These are phyloP conservation scores for Hanseniaspora gamundiae DNA, from an alignment of 1,139 yeast species.

Conservation along the genomic window DNA sequence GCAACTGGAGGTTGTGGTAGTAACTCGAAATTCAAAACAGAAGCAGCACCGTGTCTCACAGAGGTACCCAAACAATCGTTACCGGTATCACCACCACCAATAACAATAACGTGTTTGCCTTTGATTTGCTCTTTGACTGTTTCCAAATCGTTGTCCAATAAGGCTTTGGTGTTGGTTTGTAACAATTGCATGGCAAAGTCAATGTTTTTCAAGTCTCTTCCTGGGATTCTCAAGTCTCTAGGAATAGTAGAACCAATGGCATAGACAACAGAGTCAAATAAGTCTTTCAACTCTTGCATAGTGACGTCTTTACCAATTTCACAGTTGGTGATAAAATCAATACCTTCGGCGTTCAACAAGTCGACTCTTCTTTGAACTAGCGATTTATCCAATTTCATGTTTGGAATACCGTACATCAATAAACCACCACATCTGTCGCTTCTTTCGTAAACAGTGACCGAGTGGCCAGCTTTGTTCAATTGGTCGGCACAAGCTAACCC, in stretches of 20 bases:
- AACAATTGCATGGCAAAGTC: slow-evolving; percentile 91
- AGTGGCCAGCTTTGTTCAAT: slow-evolving; percentile 90
- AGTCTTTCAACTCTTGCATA: slow-evolving; percentile 50
- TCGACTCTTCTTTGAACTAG: slow-evolving; percentile 90
- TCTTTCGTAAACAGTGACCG: slow-evolving; percentile 84
- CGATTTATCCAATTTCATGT: slow-evolving; percentile 92
- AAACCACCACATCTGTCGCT: slow-evolving; percentile 94
- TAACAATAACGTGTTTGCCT: slow-evolving; percentile 87
- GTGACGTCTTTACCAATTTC: slow-evolving; percentile 76
- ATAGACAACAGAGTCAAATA: slow-evolving; percentile 72
- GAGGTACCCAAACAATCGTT: slow-evolving; percentile 98
- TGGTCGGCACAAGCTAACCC: slow-evolving; percentile 96
- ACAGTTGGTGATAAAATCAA: slow-evolving; percentile 62
- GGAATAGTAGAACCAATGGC: slow-evolving; percentile 98
- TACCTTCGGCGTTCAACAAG: slow-evolving; percentile 82
- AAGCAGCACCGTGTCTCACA: slow-evolving; percentile 92
- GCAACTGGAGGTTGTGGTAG: slow-evolving; percentile 82
- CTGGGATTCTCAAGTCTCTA: slow-evolving; percentile 87
- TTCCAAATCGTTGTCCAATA: slow-evolving; percentile 70
- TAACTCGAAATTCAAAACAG: slow-evolving; percentile 90
- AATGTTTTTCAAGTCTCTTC: slow-evolving; percentile 81
- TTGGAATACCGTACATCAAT: slow-evolving; percentile 98
- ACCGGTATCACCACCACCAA: slow-evolving; percentile 99
- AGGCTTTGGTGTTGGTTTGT: slow-evolving; percentile 79
- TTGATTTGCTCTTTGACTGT: slow-evolving; percentile 58